These are phyloP conservation scores for Testicularia cyperi DNA, from an alignment of 1,284 basidiomycete genomes.

Conservation along the genomic window DNA sequence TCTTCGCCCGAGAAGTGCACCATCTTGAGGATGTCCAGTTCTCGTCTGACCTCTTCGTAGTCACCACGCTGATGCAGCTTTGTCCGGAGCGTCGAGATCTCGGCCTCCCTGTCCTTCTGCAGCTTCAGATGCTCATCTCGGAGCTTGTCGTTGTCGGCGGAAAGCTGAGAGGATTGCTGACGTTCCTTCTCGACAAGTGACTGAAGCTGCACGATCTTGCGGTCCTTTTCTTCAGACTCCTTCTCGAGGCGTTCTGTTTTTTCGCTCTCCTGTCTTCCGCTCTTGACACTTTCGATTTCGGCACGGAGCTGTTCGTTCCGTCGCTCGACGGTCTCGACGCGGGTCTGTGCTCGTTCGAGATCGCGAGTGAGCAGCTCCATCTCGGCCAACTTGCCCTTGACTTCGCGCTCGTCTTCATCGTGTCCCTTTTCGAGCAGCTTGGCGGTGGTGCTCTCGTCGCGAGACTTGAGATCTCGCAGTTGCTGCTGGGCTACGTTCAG, in stretches of 20 bases:
- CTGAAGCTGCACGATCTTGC: constrained; percentile 22
- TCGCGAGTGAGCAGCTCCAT: constrained; percentile 72
- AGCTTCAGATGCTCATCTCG: constrained; percentile 73
- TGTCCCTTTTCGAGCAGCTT: constrained; percentile 84
- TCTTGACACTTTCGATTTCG: constrained; percentile 72
- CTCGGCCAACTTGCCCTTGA: constrained; percentile 18
- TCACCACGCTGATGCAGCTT: constrained; percentile 61
- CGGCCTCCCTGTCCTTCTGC: constrained; percentile 69
- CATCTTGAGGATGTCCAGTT: constrained; percentile 46
- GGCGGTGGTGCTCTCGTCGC: constrained; percentile 87
- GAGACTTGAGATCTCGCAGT: constrained; percentile 81
- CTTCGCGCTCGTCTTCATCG: constrained; percentile 1
- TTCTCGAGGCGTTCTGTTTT: constrained; percentile 74
- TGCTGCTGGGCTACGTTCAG: constrained; percentile 81
- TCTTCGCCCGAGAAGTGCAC: constrained; percentile 60
- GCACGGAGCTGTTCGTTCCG: constrained; percentile 89
- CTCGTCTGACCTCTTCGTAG: constrained; percentile 75
- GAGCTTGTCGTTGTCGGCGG: constrained; percentile 75
- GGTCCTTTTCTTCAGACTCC: constrained; percentile 59
- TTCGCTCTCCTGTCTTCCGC: constrained; percentile 23
- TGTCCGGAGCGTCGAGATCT: constrained; percentile 72
- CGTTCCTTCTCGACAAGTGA: constrained; percentile 19
- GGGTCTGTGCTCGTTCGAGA: constrained; percentile 85
- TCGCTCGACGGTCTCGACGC: constrained; percentile 85
- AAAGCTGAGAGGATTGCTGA: constrained; percentile 2